A percentile compares a stretch with the other conserved stretches of the same genome.
Conservation (phyloP, 495 filamentous ascomycete species). For the Neurospora tetraspora region DNA sequence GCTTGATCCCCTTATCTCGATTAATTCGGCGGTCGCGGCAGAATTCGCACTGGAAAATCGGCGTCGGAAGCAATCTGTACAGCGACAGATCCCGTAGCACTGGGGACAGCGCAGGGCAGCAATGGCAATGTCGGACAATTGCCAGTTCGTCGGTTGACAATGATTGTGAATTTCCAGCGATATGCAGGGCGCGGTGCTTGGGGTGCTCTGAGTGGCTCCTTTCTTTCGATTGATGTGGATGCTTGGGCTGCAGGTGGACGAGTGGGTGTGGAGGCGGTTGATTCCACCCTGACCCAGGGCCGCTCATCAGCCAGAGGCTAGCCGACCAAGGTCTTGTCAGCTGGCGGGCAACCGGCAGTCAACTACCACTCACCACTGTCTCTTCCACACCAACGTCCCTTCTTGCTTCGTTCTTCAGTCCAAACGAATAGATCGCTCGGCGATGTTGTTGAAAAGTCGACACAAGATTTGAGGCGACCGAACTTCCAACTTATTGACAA, state of each 20-base stretch:
- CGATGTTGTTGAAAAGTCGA: not conserved
- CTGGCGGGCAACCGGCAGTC: not conserved
- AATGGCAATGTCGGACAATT: constrained; percentile 2
- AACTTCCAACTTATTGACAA: not conserved
- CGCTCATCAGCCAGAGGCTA: not conserved
- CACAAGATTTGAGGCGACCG: not conserved
- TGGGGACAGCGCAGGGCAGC: not conserved
- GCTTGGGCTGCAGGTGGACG: not conserved
- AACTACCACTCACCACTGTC: not conserved
- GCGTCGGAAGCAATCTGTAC: not conserved
- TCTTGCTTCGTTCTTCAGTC: not conserved
- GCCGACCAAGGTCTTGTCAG: not conserved
- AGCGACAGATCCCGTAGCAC: not conserved
- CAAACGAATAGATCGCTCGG: not conserved
- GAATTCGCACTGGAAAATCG: not conserved
- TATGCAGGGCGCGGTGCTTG: not conserved
- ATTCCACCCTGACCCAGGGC: not conserved
- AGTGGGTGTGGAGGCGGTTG: not conserved
- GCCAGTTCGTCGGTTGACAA: not conserved
- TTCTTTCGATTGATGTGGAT: not conserved
- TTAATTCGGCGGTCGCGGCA: not conserved
- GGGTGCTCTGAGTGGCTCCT: not conserved
- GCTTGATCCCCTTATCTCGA: not conserved
- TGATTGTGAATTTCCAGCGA: constrained; percentile 2
- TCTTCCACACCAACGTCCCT: not conserved